phyloP scores from a whole-genome alignment of 345 rosid species.

The Ceriops zippeliana region DNA sequence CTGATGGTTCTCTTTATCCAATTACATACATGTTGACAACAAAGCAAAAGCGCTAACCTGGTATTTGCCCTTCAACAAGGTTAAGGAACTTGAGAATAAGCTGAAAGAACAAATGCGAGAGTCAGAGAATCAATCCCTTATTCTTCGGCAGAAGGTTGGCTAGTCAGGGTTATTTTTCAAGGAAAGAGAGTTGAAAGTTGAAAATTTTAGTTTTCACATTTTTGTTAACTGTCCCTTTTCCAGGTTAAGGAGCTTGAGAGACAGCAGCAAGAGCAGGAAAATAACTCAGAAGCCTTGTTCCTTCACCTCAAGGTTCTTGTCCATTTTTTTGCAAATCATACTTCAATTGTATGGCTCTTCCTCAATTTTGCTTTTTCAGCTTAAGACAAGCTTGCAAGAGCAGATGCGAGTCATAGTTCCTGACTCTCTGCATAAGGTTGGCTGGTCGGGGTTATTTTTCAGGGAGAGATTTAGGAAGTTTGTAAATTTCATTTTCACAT shows the following conservation, averaged over 20 bases:
- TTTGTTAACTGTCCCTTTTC: background rate
- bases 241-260: slow-evolving; percentile 70
- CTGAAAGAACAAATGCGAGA: slow-evolving; percentile 57
- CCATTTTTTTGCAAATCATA: background rate
- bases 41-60: background rate
- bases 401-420: too few species aligned
- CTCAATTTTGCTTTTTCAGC: too few species aligned
- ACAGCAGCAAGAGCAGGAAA: slow-evolving; percentile 52
- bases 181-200: background rate
- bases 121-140: slow-evolving; percentile 41
- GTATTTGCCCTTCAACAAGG: slow-evolving; percentile 37
- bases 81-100: slow-evolving; percentile 66
- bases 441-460: background rate
- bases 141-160: slow-evolving; percentile 44
- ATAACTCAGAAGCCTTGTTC: slow-evolving; percentile 39
- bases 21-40: background rate
- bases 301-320: slow-evolving; percentile 50
- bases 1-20: too few species aligned
- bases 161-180: background rate
- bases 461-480: background rate
- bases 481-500: background rate
- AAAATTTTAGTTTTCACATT: background rate
- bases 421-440: slow-evolving; percentile 36
- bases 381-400: too few species aligned
- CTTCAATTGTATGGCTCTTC: too few species aligned